Percentiles rank a stretch among this genome's conserved stretches.
phyloP scores from a whole-genome alignment of 179 eudicot genomes.

The Beta lomatogona region DNA sequence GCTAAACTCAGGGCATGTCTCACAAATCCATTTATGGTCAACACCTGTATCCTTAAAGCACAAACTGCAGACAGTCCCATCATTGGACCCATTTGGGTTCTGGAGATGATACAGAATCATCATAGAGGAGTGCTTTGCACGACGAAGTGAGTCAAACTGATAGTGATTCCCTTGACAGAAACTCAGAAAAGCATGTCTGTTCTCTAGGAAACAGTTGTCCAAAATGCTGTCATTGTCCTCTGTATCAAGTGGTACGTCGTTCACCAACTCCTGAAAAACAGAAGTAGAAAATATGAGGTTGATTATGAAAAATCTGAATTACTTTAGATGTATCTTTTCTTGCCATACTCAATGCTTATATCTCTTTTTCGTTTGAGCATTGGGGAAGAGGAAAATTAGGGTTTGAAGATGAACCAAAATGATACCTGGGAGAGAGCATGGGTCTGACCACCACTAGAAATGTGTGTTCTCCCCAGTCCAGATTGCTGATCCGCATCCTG shows the following conservation, averaged over 20 bases:
- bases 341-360: neutral
- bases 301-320: neutral
- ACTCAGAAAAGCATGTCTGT: slow-evolving; percentile 64
- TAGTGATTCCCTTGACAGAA: slow-evolving; percentile 76
- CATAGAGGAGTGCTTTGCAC: slow-evolving; percentile 90
- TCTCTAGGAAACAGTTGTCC: slow-evolving; percentile 57
- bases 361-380: neutral
- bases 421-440: slow-evolving; percentile 65
- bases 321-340: neutral
- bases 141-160: slow-evolving; percentile 76
- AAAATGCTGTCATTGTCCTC: slow-evolving; percentile 67
- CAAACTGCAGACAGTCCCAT: slow-evolving; percentile 42
- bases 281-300: neutral
- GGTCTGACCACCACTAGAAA: slow-evolving; percentile 51
- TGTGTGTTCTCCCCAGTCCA: slow-evolving; percentile 42
- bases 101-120: slow-evolving; percentile 84
- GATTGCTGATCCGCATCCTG: slow-evolving; percentile 34
- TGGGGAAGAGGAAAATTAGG: neutral
- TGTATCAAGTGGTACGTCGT: slow-evolving; percentile 57
- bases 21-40: slow-evolving; percentile 53
- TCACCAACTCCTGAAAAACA: slow-evolving; percentile 49
- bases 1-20: slow-evolving; percentile 51
- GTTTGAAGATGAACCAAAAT: neutral
- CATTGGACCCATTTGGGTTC: slow-evolving; percentile 31
- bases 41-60: slow-evolving; percentile 42